A percentile compares a stretch with the other conserved stretches of the same genome.
phyloP scores from a whole-genome alignment of 2,329 filamentous ascomycete genomes.

The Hymenoscyphus albidus region DNA sequence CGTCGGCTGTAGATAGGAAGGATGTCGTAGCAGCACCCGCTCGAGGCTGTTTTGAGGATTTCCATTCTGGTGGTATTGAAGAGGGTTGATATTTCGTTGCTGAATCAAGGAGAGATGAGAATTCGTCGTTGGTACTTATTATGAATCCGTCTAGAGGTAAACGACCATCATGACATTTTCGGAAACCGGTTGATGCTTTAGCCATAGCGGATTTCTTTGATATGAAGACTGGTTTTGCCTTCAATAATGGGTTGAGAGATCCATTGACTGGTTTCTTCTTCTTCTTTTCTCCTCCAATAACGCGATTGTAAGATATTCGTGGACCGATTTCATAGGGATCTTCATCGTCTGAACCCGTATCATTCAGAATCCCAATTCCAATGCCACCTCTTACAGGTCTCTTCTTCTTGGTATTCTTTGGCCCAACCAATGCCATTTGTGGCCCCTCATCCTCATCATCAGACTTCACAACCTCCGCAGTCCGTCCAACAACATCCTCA shows the following conservation, averaged over 20 bases:
- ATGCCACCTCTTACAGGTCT: constrained; percentile 61
- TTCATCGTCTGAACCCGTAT: constrained; percentile 91
- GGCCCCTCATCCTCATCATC: constrained; percentile 47
- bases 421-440: constrained; percentile 19
- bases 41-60: constrained; percentile 51
- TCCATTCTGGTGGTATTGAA: constrained; percentile 70
- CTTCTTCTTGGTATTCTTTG: constrained; percentile 45
- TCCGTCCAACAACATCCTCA: constrained; percentile 32
- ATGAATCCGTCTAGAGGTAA: constrained; percentile 78
- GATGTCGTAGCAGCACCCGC: constrained; percentile 33
- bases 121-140: constrained; percentile 53
- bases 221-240: constrained; percentile 69
- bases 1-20: constrained; percentile 69
- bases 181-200: constrained; percentile 44
- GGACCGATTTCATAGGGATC: constrained; percentile 92
- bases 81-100: constrained; percentile 58
- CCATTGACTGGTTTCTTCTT: constrained; percentile 62
- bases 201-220: constrained; percentile 57
- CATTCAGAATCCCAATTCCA: constrained; percentile 84
- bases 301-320: constrained; percentile 79
- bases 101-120: constrained; percentile 42
- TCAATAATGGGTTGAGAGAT: constrained; percentile 59
- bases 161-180: constrained; percentile 79
- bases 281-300: constrained; percentile 77
- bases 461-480: constrained; percentile 34